These are phyloP conservation scores for Trichosporon ovoides DNA, from an alignment of 1,284 basidiomycete species.

Conservation along the genomic window DNA sequence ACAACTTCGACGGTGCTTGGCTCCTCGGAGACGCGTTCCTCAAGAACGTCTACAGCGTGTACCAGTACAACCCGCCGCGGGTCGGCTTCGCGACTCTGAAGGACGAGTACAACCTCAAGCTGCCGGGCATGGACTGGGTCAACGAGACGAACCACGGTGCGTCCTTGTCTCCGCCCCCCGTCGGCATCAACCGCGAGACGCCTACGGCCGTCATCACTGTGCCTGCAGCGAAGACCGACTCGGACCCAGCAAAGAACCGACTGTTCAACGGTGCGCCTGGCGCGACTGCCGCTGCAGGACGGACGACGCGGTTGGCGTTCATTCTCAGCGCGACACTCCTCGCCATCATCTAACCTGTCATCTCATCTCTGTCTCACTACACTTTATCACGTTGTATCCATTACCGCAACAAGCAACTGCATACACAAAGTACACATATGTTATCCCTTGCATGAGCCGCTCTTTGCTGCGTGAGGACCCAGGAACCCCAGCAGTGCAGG, in stretches of 20 bases:
- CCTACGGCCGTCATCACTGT: not conserved
- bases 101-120: not conserved
- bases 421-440: too few relatives aligned
- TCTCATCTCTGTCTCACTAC: too few relatives aligned
- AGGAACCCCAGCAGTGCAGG: too few relatives aligned
- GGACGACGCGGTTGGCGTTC: too few relatives aligned
- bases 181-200: not conserved
- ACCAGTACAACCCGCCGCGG: conserved; percentile 49
- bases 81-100: conserved; percentile 49
- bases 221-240: not conserved
- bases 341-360: too few relatives aligned
- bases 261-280: not conserved
- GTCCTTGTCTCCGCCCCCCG: not conserved
- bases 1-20: conserved; percentile 52
- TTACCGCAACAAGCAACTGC: too few relatives aligned
- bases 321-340: too few relatives aligned
- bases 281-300: too few relatives aligned
- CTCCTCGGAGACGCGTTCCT: conserved; percentile 93
- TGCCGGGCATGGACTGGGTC: not conserved
- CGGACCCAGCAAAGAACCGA: not conserved
- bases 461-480: too few relatives aligned
- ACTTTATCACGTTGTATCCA: too few relatives aligned
- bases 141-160: not conserved
- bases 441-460: too few relatives aligned
- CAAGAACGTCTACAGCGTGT: conserved; percentile 56